A percentile compares a stretch with the other conserved stretches of the same genome.
Conservation (phyloP, 495 filamentous ascomycete species). For the Pseudoneurospora amorphoporcata region DNA sequence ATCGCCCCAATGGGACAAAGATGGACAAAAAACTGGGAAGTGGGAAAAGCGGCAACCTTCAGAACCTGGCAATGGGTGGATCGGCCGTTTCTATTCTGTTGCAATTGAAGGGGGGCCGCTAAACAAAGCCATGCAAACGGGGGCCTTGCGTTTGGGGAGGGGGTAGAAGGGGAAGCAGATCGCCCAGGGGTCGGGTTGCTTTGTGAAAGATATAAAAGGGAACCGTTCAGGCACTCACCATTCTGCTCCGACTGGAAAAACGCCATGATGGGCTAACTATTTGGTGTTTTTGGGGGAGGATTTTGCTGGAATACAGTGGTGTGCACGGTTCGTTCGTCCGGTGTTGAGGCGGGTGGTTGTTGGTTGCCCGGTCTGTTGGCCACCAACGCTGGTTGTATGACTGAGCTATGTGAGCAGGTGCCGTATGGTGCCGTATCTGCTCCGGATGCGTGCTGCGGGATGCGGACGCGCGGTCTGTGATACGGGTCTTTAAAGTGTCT, state of each 20-base stretch:
- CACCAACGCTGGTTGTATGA: not conserved
- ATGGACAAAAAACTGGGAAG: slow-evolving; percentile 23
- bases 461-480: slow-evolving; percentile 4
- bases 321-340: not conserved
- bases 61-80: slow-evolving; percentile 13
- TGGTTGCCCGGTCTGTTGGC: slow-evolving; percentile 1
- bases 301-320: not conserved
- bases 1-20: slow-evolving; percentile 6
- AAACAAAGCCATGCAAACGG: slow-evolving; percentile 3
- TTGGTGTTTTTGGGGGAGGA: not conserved
- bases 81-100: slow-evolving; percentile 6
- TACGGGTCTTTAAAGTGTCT: slow-evolving; percentile 13
- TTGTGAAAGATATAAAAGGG: slow-evolving; percentile 3
- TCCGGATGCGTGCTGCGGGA: not conserved
- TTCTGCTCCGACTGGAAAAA: slow-evolving; percentile 19
- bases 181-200: not conserved
- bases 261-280: slow-evolving; percentile 19
- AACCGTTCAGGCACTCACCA: slow-evolving; percentile 18
- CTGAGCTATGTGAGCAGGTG: not conserved
- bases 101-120: slow-evolving; percentile 9
- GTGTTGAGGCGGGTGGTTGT: not conserved
- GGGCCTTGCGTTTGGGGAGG: not conserved
- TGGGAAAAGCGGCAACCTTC: slow-evolving; percentile 10
- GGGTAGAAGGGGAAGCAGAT: slow-evolving; percentile 1
- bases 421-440: slow-evolving; percentile 2